Percentiles rank a stretch among this genome's conserved stretches.
phyloP scores from a whole-genome alignment of 768 basidiomycete genomes.

The Crepidotus variabilis region DNA sequence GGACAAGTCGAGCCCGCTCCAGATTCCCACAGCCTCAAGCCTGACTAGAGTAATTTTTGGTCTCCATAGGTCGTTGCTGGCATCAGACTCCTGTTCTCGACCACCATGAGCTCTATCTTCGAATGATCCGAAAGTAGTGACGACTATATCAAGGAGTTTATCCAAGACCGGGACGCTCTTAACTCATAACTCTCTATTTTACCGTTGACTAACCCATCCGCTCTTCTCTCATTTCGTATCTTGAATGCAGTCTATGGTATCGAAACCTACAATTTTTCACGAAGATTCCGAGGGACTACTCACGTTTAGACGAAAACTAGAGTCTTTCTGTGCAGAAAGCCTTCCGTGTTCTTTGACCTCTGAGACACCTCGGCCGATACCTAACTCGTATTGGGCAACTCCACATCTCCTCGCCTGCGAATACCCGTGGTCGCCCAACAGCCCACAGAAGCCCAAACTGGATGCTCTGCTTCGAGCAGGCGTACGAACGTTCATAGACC shows the following conservation, averaged over 20 bases:
- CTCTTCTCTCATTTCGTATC: too few species aligned
- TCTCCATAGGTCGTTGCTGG: too few species aligned
- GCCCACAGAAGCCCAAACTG: constrained; percentile 59
- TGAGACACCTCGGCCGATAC: constrained; percentile 50
- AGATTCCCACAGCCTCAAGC: too few species aligned
- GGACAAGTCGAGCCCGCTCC: too few species aligned
- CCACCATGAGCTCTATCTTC: too few species aligned
- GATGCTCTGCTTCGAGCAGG: constrained; percentile 69
- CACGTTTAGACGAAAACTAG: neutral
- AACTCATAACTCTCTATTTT: too few species aligned
- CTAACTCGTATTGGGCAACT: constrained; percentile 84
- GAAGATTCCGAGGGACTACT: neutral
- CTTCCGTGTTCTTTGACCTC: neutral
- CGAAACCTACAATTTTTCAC: neutral
- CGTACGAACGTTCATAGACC: constrained; percentile 78
- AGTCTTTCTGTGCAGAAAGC: neutral
- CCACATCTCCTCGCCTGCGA: constrained; percentile 72
- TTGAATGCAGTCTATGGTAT: neutral
- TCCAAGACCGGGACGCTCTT: too few species aligned
- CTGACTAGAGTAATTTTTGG: too few species aligned
- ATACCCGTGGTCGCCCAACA: constrained; percentile 70
- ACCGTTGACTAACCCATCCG: too few species aligned
- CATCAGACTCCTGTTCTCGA: too few species aligned
- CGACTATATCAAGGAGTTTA: too few species aligned
- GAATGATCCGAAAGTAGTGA: too few species aligned